Conservation (phyloP, 805 yeast species). For the Allodekkera sacchari region DNA sequence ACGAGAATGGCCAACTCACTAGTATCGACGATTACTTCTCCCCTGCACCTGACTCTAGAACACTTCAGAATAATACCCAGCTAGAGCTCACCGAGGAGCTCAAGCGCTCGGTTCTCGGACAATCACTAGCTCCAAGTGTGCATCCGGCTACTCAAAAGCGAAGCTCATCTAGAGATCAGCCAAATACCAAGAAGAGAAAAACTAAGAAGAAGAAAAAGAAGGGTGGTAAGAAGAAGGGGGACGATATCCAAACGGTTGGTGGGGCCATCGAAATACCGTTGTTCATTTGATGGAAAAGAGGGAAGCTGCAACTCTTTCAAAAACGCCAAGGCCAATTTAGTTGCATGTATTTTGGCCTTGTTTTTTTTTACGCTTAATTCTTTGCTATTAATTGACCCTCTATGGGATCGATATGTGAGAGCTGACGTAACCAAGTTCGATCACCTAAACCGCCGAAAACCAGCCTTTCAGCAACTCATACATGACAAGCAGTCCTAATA, state of each 20-base stretch:
- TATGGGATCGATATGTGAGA: too few relatives aligned
- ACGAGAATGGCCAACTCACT: constrained; percentile 19
- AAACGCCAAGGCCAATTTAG: too few relatives aligned
- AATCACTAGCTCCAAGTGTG: constrained; percentile 2
- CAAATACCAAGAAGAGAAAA: constrained; percentile 1
- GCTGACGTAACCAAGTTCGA: too few relatives aligned
- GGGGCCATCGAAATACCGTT: constrained; percentile 39
- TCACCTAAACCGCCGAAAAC: too few relatives aligned
- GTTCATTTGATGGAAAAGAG: constrained; percentile 23
- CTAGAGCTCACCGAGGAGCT: constrained; percentile 14
- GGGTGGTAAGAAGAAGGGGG: constrained; percentile 10
- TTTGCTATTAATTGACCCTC: too few relatives aligned
- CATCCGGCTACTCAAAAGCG: not conserved
- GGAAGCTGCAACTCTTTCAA: too few relatives aligned
- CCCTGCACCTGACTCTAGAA: not conserved
- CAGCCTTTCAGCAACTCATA: too few relatives aligned
- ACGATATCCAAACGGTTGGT: constrained; percentile 28
- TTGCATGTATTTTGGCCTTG: too few relatives aligned
- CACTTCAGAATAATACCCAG: not conserved
- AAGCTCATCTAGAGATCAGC: not conserved
- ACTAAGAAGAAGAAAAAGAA: constrained; percentile 5
- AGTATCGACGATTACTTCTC: constrained; percentile 23
- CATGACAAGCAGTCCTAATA: too few relatives aligned
- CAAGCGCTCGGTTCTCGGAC: constrained; percentile 20
- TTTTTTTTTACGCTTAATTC: too few relatives aligned